Base-by-base conservation (phyloP, 352 stramenopile genomes). In the Albugo candida region DNA sequence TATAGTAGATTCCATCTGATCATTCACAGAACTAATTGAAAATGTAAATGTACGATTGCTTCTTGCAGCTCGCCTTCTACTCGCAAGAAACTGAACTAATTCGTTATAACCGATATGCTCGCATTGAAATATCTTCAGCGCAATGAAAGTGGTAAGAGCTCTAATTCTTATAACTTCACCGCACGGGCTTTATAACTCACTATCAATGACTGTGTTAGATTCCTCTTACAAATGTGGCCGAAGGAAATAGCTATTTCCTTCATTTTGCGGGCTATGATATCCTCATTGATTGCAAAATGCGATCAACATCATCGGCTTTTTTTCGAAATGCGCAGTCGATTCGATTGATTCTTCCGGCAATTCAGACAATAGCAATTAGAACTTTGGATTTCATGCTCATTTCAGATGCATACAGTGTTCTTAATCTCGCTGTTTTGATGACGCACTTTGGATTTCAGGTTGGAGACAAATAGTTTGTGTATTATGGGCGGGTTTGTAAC, bases 231-330 rank as follows among this genome's bases (percentile, higher is more conserved):
- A 62, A 55, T 41, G 67, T 69, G 2, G 77, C 82, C 44, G 67
- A 82, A 53, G 70, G 64, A 27, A 59, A 85, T 0, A 86, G 74
- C 51, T 70, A 84, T 45, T 92, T 92, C 55, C 48, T 88, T 39
- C 79, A 68, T 51, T 63, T 88, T 19, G 73, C 68, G 46, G 78
- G 78, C 43, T 83, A 70, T 44, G 71, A 92, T 47, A 53, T 92
- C 42, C 63, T 92, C 47, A 61, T 92, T 41, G 78, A 92, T 61
- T 87, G 71, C 47, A 74, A 72, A 38, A 50, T 58, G 20, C 13
- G n/a, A 16, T 39, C 14, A n/a, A 1, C 1, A 8, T 51, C 24
- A 59, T 79, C 36, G 46, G 24, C 12, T 36, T 79, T 16, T 40
- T 56, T 17, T 67, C 24, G 63, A 55, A 41, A 49, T 79, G 35